phyloP scores from a whole-genome alignment of 2,329 filamentous ascomycete species.

The Colletotrichum phormii region DNA sequence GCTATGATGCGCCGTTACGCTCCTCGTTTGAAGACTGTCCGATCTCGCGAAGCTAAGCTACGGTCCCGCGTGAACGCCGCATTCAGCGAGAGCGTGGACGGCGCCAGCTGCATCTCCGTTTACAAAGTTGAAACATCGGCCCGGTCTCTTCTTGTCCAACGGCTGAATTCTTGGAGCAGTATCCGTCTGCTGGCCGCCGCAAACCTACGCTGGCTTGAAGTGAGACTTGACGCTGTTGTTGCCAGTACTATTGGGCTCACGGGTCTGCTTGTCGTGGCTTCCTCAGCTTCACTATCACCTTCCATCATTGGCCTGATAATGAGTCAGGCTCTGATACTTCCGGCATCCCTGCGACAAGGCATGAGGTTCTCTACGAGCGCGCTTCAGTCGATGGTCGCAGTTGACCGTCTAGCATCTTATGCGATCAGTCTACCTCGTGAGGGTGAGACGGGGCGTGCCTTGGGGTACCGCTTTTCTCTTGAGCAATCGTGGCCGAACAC shows the following conservation, averaged over 20 bases:
- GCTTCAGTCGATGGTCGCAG: neutral
- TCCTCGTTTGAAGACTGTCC: neutral
- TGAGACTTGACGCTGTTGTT: neutral
- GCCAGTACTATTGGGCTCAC: neutral
- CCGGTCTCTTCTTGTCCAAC: neutral
- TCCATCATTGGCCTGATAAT: neutral
- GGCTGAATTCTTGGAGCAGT: neutral
- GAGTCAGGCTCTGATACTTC: neutral
- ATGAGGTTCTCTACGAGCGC: neutral
- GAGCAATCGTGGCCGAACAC: neutral
- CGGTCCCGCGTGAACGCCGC: neutral
- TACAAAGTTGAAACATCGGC: neutral
- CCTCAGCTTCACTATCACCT: neutral
- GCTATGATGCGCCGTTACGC: conserved; percentile 1
- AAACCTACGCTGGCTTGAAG: conserved; percentile 11
- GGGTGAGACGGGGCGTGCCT: neutral
- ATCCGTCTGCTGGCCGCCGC: neutral
- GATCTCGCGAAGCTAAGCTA: neutral
- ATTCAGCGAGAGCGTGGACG: neutral
- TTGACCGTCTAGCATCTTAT: neutral
- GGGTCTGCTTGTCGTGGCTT: neutral
- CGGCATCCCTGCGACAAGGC: neutral
- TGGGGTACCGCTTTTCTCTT: neutral
- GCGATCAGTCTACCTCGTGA: neutral
- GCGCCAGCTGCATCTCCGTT: neutral